phyloP scores from a whole-genome alignment of 176 grass and related monocot genomes.

The Musa schizocarpa region DNA sequence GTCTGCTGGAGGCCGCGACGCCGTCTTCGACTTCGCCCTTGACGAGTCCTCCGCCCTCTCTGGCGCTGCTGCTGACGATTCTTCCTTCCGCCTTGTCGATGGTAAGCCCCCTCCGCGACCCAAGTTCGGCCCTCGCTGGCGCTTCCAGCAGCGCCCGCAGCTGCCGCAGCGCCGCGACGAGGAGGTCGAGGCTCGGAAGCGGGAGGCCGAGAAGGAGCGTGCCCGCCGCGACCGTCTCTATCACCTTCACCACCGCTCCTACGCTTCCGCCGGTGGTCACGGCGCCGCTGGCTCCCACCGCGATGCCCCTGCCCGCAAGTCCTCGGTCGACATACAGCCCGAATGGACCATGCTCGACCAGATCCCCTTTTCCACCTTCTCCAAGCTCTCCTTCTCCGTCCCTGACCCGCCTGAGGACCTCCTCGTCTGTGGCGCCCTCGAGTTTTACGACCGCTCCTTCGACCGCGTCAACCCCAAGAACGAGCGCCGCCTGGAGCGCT shows the following conservation, averaged over 20 bases:
- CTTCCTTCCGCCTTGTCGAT: slow-evolving; percentile 12
- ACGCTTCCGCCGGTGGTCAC: not conserved
- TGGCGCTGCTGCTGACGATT: not conserved
- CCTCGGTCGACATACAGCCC: slow-evolving; percentile 13
- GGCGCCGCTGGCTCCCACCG: not conserved
- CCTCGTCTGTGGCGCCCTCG: slow-evolving; percentile 7
- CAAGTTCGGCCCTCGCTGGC: slow-evolving; percentile 14
- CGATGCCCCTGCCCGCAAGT: slow-evolving; percentile 5
- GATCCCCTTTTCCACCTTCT: slow-evolving; percentile 19
- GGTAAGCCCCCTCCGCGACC: slow-evolving; percentile 10
- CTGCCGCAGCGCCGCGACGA: slow-evolving; percentile 16
- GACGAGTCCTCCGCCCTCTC: slow-evolving; percentile 2
- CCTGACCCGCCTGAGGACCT: slow-evolving; percentile 11
- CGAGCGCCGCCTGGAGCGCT: slow-evolving; percentile 15
- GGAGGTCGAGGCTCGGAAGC: slow-evolving; percentile 17
- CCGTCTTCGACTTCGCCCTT: slow-evolving; percentile 11
- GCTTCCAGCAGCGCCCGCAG: slow-evolving; percentile 10
- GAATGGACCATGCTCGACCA: slow-evolving; percentile 21
- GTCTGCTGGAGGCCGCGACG: not conserved
- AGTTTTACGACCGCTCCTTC: slow-evolving; percentile 11
- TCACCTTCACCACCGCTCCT: not conserved
- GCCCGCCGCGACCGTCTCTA: slow-evolving; percentile 14
- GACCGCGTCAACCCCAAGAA: slow-evolving; percentile 19
- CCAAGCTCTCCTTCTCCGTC: slow-evolving; percentile 10
- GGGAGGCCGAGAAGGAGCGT: slow-evolving; percentile 15